phyloP scores from a whole-genome alignment of 345 rosid species.

The Moricandia arvensis region DNA sequence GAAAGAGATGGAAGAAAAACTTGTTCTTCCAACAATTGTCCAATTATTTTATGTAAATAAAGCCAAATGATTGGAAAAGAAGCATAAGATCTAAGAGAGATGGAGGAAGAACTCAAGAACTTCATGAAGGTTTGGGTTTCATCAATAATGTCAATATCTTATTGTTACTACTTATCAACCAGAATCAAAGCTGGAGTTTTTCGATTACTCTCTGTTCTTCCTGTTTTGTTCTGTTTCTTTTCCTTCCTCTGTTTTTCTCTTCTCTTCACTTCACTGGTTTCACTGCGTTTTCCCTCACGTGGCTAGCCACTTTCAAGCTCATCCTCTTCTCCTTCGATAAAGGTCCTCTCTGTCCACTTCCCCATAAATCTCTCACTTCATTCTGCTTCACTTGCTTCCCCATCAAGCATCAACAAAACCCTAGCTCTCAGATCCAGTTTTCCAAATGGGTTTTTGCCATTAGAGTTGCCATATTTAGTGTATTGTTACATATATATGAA shows the following conservation, averaged over 20 bases:
- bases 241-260: conserved; percentile 44
- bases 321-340: conserved; percentile 40
- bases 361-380: conserved; percentile 25
- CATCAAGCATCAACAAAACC: conserved; percentile 37
- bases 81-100: background rate
- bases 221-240: conserved; percentile 42
- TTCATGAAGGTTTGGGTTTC: background rate
- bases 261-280: conserved; percentile 26
- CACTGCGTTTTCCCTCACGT: conserved; percentile 38
- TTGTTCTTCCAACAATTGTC: background rate
- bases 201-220: conserved; percentile 42
- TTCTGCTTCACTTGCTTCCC: conserved; percentile 43
- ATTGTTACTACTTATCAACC: conserved; percentile 15
- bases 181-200: background rate
- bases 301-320: conserved; percentile 50
- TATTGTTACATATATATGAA: conserved; percentile 4
- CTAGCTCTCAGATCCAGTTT: conserved; percentile 10
- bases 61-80: background rate
- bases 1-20: background rate
- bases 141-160: background rate
- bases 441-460: conserved; percentile 30
- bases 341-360: conserved; percentile 38
- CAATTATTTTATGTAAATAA: background rate
- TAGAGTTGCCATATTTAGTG: conserved; percentile 27
- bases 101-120: conserved; percentile 16